phyloP scores from a whole-genome alignment of 208 protist genomes.

The Leptomonas pyrrhocoris region DNA sequence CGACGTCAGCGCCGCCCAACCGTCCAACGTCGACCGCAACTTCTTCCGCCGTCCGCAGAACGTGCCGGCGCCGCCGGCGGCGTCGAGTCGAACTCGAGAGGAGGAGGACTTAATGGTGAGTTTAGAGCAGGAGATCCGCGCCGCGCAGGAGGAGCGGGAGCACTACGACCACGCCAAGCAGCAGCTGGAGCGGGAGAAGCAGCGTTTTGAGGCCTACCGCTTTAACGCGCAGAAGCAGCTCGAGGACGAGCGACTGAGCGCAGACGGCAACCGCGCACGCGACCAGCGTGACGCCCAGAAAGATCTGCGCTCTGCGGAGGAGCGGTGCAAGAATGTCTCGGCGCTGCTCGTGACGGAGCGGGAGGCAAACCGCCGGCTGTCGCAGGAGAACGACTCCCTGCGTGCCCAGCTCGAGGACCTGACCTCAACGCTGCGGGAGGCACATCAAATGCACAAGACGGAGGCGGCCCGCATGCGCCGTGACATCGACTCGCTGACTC shows the following conservation, averaged over 20 bases:
- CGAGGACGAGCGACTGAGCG: constrained; percentile 64
- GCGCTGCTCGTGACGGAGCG: constrained; percentile 74
- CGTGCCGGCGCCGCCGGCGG: constrained; percentile 3
- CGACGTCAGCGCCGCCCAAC: constrained; percentile 31
- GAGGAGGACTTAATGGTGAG: constrained; percentile 75
- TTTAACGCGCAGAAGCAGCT: constrained; percentile 61
- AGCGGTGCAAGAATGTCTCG: constrained; percentile 72
- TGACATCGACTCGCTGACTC: constrained; percentile 83
- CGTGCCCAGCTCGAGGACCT: constrained; percentile 78
- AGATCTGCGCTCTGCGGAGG: constrained; percentile 71
- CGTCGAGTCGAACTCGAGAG: constrained; percentile 28
- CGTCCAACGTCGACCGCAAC: constrained; percentile 40
- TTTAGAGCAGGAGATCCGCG: constrained; percentile 75
- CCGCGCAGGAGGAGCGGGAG: constrained; percentile 78
- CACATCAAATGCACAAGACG: constrained; percentile 66
- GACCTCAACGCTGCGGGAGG: constrained; percentile 73
- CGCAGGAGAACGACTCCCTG: constrained; percentile 81
- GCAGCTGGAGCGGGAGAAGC: constrained; percentile 80
- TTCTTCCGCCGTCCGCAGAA: constrained; percentile 51
- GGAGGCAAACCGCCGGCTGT: constrained; percentile 65
- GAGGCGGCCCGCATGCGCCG: constrained; percentile 75
- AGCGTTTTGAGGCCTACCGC: constrained; percentile 77
- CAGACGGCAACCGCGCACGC: constrained; percentile 43
- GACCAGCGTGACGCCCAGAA: constrained; percentile 63
- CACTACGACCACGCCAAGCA: constrained; percentile 57